Evolutionary conservation across 129 eudicot species (phyloP), one percentile per base, ranked within the genome.

Genomic region (Saussurea involucrata): DNA sequence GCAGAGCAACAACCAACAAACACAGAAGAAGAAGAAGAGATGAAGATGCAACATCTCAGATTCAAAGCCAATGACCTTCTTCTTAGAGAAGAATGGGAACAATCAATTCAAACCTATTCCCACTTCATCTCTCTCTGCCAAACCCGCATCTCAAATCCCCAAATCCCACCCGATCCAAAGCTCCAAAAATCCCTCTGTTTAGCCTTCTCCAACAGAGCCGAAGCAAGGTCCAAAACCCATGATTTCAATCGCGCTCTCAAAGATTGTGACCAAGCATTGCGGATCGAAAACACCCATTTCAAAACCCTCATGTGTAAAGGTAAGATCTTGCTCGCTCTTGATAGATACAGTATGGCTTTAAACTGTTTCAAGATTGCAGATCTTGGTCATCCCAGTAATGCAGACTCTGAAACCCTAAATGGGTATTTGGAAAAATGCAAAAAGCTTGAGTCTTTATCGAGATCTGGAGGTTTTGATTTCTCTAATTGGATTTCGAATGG

Each of bases 271-370:
- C 90, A 89, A 67, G 96, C 97, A 17, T 70, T 91, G 76, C 46
- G 79, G 49, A 87, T 95, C 31, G 97, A 89, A 57, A 81, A 60
- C 46, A 37, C 88, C 81, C 97, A 94, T 83, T 82, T 91, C 86
- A 94, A 89, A 85, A 86, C 98, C 57, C 82, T 93, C 2, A 67
- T 93, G 29, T 90, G 95, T 74, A 93, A 93, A 86, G 98, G 98
- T 72, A 91, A 83, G 85, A 89, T 87, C 76, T 83, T 91, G 85
- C 85, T 91, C 18, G 71, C 22, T 80, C 80, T 89, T 63, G 83
- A 91, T 72, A 71, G 87, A 69, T 95, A 95, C 70, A 67, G 74
- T 49, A 24, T 12, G 61, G 97, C 97, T 61, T 83, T 87, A 77
- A 87, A 84, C 8, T 95, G 96, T 40, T 91, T 91, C 85, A 87